Evolutionary conservation across 1,284 basidiomycete genomes (phyloP), one percentile per base, ranked within the genome.

Genomic region (Volvariella surrecta): DNA sequence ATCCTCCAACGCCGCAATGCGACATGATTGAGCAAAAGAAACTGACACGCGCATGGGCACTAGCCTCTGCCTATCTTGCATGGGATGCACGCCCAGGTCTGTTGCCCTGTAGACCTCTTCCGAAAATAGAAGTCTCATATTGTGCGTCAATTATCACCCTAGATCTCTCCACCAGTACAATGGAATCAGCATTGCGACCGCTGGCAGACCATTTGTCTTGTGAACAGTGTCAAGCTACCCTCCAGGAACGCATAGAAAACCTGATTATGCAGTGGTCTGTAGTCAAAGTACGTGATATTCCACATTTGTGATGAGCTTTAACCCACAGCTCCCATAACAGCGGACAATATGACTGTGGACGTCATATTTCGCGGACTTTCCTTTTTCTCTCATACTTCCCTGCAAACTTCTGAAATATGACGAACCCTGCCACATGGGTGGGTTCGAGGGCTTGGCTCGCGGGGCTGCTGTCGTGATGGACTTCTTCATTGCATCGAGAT

Each of bases 191-290:
- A 18, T 62, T 82, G 16, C 64, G 64, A 16, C 79, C 79, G 2
- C 57, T 82, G 20, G 68, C 67, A 32, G 76, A 79, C 28, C 77
- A 77, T 49, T 55, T 82, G 10, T 61, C 66, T 17, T 82, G 79
- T 52, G 73, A 79, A 18, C 65, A 76, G 20, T 89, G 85, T 57
- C 74, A 73, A 50, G 55, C 63, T 42, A 63, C 73, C 2, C 68
- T 89, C 16, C 62, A 70, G 42, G 78, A 82, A 32, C 74, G 85
- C 21, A 74, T 88, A 42, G 79, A 77, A 58, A 72, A 72, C 45
- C 66, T 89, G 34, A 63, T 85, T 35, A 61, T 79, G 16, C 82
- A 87, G 54, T 89, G 85, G 85, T 81, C 85, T 6, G 66, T 79
- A 30, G 80, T 89, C 37, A 88, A 84, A 67, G 84, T 83, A 52